Percentiles rank a stretch among this genome's conserved stretches.
Conservation (phyloP, 352 stramenopile genomes). For the Elongisporangium prolatum region DNA sequence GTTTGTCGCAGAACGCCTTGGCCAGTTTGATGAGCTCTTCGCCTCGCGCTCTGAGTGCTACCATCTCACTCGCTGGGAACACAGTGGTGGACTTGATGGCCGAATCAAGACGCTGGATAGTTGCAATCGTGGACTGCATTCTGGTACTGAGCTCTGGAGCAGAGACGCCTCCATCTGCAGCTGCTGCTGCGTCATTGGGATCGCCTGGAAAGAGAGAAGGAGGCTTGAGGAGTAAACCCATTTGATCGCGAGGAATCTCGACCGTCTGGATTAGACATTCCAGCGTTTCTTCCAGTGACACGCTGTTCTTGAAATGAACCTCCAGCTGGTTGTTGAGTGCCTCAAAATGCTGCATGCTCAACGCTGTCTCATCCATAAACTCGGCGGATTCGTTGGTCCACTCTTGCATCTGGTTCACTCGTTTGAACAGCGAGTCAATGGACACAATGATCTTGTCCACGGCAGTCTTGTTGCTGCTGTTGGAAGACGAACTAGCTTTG, state of each 20-base stretch:
- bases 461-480: constrained; percentile 13
- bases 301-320: constrained; percentile 77
- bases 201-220: constrained; percentile 37
- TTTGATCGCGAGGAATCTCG: constrained; percentile 49
- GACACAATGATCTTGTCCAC: constrained; percentile 58
- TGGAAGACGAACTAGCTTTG: not conserved
- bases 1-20: constrained; percentile 43
- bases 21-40: constrained; percentile 50
- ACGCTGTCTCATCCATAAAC: constrained; percentile 49
- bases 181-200: constrained; percentile 5
- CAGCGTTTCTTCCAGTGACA: constrained; percentile 52
- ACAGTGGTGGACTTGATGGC: constrained; percentile 52
- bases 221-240: constrained; percentile 45
- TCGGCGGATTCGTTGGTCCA: constrained; percentile 67
- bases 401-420: constrained; percentile 33
- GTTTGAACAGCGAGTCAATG: constrained; percentile 44
- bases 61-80: constrained; percentile 66
- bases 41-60: constrained; percentile 41
- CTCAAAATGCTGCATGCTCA: constrained; percentile 76
- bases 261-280: constrained; percentile 41
- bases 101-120: constrained; percentile 35
- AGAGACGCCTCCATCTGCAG: not conserved
- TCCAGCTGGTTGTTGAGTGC: constrained; percentile 77
- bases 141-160: constrained; percentile 21
- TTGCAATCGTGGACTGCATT: constrained; percentile 31